phyloP scores from a whole-genome alignment of 2,329 filamentous ascomycete genomes.

The Hymenoscyphus occultus region DNA sequence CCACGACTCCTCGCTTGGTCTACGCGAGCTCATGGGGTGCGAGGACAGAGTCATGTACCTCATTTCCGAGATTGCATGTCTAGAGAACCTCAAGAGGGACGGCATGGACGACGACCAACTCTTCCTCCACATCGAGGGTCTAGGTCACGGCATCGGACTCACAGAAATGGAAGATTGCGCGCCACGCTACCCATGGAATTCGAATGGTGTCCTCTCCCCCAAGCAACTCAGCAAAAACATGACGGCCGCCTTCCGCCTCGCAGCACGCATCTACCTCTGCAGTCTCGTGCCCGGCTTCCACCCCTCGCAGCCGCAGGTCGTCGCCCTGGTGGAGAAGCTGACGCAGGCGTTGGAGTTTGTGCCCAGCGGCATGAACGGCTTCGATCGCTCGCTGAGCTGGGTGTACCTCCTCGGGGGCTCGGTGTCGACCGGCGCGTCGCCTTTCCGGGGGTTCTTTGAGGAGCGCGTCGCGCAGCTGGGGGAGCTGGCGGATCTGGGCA shows the following conservation, averaged over 20 bases:
- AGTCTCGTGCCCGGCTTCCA: constrained; percentile 87
- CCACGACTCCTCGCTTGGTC: constrained; percentile 60
- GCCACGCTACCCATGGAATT: constrained; percentile 60
- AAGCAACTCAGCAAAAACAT: constrained; percentile 86
- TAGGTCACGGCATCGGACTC: constrained; percentile 80
- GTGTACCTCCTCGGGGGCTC: constrained; percentile 85
- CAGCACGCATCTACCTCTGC: constrained; percentile 95
- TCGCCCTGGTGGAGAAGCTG: constrained; percentile 75
- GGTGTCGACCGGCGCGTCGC: constrained; percentile 67
- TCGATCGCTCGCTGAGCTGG: constrained; percentile 90
- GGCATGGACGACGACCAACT: constrained; percentile 83
- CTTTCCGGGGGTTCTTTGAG: constrained; percentile 75
- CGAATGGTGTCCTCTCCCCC: constrained; percentile 73
- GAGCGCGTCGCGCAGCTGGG: constrained; percentile 73
- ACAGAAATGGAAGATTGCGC: constrained; percentile 65
- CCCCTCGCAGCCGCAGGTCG: constrained; percentile 68
- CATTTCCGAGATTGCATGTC: constrained; percentile 94
- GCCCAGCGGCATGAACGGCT: constrained; percentile 75
- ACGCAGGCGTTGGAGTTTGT: constrained; percentile 76
- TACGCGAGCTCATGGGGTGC: constrained; percentile 94
- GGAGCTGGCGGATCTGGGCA: constrained; percentile 74
- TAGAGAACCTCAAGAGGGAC: constrained; percentile 81
- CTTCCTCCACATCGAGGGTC: constrained; percentile 83
- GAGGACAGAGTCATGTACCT: constrained; percentile 97
- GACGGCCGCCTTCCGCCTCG: constrained; percentile 84